Conservation (phyloP, 1,139 yeast species). For the Wickerhamiella pararugosa region DNA sequence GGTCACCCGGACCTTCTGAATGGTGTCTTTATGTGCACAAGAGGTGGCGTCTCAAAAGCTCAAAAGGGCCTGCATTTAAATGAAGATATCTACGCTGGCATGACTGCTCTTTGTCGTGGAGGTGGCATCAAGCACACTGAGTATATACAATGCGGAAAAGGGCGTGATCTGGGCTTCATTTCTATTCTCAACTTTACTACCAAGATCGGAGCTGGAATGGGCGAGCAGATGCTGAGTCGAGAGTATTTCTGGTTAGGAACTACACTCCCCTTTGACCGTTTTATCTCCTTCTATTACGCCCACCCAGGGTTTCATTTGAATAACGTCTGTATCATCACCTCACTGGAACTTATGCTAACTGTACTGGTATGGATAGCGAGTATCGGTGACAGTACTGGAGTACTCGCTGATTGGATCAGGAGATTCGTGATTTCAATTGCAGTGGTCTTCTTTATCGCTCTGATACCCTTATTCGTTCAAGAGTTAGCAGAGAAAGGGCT, state of each 20-base stretch:
- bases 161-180: conserved; percentile 76
- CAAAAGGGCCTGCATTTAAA: conserved; percentile 75
- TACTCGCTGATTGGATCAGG: conserved; percentile 71
- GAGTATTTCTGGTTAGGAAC: conserved; percentile 77
- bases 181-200: conserved; percentile 75
- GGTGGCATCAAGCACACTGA: conserved; percentile 82
- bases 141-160: conserved; percentile 83
- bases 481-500: conserved; percentile 69
- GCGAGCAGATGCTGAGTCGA: conserved; percentile 73
- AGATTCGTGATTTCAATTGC: conserved; percentile 70
- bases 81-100: conserved; percentile 87
- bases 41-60: conserved; percentile 86
- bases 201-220: conserved; percentile 92
- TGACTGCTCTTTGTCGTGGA: conserved; percentile 67
- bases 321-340: conserved; percentile 60
- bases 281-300: conserved; percentile 75
- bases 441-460: conserved; percentile 71
- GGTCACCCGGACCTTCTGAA: conserved; percentile 87
- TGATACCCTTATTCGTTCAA: conserved; percentile 64
- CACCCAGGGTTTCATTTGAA: conserved; percentile 86
- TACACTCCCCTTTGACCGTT: conserved; percentile 61
- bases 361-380: conserved; percentile 57
- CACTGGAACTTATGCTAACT: conserved; percentile 56
- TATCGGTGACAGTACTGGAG: conserved; percentile 21
- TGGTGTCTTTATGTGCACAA: conserved; percentile 71